phyloP scores from a whole-genome alignment of 2,329 filamentous ascomycete species.

The Magnaporthiopsis incrustans region DNA sequence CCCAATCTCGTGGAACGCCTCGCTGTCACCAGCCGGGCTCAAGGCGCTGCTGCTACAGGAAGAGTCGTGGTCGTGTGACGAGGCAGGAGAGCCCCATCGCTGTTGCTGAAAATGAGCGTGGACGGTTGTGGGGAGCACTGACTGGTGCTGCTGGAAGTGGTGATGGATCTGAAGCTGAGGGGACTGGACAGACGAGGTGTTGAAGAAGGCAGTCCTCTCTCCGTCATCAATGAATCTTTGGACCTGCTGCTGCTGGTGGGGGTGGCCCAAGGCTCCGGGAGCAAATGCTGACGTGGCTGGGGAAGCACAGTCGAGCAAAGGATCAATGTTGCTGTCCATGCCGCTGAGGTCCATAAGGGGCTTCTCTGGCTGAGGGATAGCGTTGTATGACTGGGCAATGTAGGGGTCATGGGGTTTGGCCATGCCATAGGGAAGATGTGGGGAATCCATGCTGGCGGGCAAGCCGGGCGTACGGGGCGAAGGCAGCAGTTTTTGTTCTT shows the following conservation, averaged over 20 bases:
- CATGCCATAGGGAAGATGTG: background rate
- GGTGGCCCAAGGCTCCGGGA: conserved; percentile 12
- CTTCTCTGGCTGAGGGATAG: background rate
- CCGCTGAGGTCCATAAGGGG: background rate
- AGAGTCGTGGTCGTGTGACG: conserved; percentile 27
- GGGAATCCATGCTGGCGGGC: background rate
- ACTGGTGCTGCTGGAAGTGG: conserved; percentile 6
- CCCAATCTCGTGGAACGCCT: conserved; percentile 25
- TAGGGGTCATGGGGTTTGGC: background rate
- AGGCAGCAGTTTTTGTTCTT: too few relatives aligned
- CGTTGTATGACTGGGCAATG: background rate
- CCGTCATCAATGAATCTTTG: conserved; percentile 22
- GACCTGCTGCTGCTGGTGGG: conserved; percentile 12
- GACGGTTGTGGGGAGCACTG: conserved; percentile 11
- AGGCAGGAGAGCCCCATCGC: conserved; percentile 29
- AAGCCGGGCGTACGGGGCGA: too few relatives aligned
- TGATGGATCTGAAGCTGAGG: conserved; percentile 8
- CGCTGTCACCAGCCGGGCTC: conserved; percentile 32
- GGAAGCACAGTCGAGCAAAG: conserved; percentile 17
- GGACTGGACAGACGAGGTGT: conserved; percentile 14
- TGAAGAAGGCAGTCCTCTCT: conserved; percentile 19
- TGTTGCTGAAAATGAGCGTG: conserved; percentile 8
- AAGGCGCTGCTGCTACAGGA: conserved; percentile 27
- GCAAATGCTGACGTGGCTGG: background rate
- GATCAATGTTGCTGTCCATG: conserved; percentile 17